These are phyloP conservation scores for Aspergillus sp. DNA, from an alignment of 2,329 filamentous ascomycete species.

Conservation along the genomic window DNA sequence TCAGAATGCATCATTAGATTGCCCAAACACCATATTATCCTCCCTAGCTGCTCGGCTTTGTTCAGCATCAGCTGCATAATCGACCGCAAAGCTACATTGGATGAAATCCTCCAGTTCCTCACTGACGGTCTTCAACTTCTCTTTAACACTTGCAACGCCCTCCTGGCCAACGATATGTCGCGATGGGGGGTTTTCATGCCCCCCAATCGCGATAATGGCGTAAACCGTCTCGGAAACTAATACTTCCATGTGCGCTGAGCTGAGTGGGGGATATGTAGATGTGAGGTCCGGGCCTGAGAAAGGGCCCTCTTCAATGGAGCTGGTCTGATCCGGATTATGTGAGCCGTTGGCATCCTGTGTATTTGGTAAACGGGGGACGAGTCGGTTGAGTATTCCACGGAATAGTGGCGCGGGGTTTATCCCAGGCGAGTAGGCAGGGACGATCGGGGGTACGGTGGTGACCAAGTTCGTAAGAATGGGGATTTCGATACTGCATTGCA, in stretches of 20 bases:
- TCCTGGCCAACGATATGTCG: conserved; percentile 92
- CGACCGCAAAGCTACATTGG: conserved; percentile 81
- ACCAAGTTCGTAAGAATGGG: conserved; percentile 83
- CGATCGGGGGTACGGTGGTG: conserved; percentile 75
- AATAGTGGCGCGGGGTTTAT: conserved; percentile 76
- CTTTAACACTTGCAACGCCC: conserved; percentile 82
- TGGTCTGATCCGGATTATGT: conserved; percentile 21
- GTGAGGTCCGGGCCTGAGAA: conserved; percentile 51
- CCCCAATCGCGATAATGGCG: conserved; percentile 86
- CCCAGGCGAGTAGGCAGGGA: conserved; percentile 64
- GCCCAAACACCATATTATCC: conserved; percentile 16
- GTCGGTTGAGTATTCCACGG: conserved; percentile 76
- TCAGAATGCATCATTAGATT: conserved; percentile 18
- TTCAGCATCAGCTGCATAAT: conserved; percentile 47
- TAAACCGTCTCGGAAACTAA: conserved; percentile 87
- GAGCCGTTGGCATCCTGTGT: conserved; percentile 11
- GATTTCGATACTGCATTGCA: conserved; percentile 94
- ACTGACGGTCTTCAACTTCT: conserved; percentile 94
- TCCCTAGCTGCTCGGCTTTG: conserved; percentile 21
- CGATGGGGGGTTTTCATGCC: conserved; percentile 92
- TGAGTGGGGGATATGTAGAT: conserved; percentile 73
- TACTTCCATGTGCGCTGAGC: conserved; percentile 65
- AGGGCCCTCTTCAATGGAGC: conserved; percentile 32
- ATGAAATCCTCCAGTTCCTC: conserved; percentile 97
- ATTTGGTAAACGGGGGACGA: conserved; percentile 74